Evolutionary conservation across 768 basidiomycete genomes (phyloP).

Genomic region (Dentipellis sp.): DNA sequence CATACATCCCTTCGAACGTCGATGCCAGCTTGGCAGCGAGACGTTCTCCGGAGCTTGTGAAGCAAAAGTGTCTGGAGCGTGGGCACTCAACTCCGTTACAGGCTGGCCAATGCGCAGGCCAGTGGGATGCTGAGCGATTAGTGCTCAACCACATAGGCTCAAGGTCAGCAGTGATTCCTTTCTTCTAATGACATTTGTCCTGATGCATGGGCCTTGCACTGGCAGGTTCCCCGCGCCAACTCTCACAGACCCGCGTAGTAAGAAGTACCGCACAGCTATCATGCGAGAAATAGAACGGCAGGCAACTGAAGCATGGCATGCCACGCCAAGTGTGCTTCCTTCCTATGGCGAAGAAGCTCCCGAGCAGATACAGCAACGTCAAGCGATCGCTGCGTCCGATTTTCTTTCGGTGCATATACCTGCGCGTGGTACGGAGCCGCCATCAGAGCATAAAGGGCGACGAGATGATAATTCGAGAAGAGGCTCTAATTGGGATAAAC

Average conservation of each 20-base stretch:
- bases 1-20: slow-evolving; percentile 48
- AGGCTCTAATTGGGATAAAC: too few species aligned
- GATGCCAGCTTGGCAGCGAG: slow-evolving; percentile 39
- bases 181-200: neutral
- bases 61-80: slow-evolving; percentile 34
- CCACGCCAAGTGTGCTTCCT: slow-evolving; percentile 12
- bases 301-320: slow-evolving; percentile 51
- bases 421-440: too few species aligned
- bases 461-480: too few species aligned
- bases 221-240: slow-evolving; percentile 45
- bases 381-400: slow-evolving; percentile 16
- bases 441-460: too few species aligned
- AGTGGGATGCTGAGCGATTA: slow-evolving; percentile 47
- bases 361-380: neutral
- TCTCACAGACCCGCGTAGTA: slow-evolving; percentile 17
- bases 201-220: slow-evolving; percentile 13
- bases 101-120: slow-evolving; percentile 69
- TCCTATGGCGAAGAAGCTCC: neutral
- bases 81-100: slow-evolving; percentile 76
- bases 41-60: slow-evolving; percentile 27
- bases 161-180: slow-evolving; percentile 34
- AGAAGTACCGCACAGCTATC: slow-evolving; percentile 30
- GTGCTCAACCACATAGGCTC: slow-evolving; percentile 74
- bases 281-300: slow-evolving; percentile 54
- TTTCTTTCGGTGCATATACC: neutral